Base-by-base conservation (phyloP, 345 rosid genomes). In the Hypericum androsaemum region DNA sequence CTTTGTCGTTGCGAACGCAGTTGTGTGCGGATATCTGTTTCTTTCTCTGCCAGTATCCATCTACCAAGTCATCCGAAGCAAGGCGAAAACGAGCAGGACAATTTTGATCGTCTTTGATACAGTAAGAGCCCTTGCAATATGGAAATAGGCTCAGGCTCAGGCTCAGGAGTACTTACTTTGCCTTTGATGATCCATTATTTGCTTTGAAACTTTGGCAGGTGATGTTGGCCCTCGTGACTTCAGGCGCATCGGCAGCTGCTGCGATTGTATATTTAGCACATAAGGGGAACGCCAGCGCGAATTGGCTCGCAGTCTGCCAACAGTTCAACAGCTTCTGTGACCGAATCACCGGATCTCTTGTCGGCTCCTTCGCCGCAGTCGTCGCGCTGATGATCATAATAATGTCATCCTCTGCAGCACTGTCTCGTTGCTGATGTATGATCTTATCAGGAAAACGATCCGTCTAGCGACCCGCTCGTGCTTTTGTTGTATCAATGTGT, bases 261-360 rank as follows among this genome's bases (percentile, higher is more conserved):
- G 67, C 76, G n/a, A 74, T 71, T 7, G 81, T 72, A 2, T 69
- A 72, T 55, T 56, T 78, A 35, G 84, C 86, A 48, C 80, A 74
- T 63, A 10, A 78, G 32, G 86, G 86, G 50, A 76, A 78, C 16
- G 7, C 41, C 7, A 71, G 38, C 0, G 70, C 82, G 5, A 75
- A 84, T 13, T 84, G 98, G 96, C 17, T 60, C 0, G 63, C 86
- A 0, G 58, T 90, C 41, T 90, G 98, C 70, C 80, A 64, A 32
- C 89, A 74, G 37, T 73, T 73, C 60, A 47, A 69, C 4, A 61
- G 57, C 48, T 83, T 86, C 62, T 89, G 97, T 35, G 12, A 72
- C 41, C 71, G 77, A 14, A 71, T 70, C 14, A 74, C 87, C 0
- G 96, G 84, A 12, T 80, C 88, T 17, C 68, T 86, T 57, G 47